Evolutionary conservation across 1,284 basidiomycete species (phyloP), one percentile per base, ranked within the genome.

Genomic region (Rhizoctonia solani): DNA sequence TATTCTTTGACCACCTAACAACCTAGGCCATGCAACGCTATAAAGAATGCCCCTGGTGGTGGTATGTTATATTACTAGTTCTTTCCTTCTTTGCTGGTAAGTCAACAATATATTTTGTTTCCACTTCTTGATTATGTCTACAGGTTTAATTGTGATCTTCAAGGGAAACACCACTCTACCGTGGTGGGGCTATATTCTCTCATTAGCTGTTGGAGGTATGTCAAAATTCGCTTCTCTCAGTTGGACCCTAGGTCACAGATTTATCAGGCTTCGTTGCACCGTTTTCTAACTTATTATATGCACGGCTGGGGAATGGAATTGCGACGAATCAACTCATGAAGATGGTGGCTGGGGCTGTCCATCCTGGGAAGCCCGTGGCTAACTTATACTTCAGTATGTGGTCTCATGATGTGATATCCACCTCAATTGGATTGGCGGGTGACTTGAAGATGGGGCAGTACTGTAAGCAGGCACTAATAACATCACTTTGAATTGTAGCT

Each of bases 391-490:
- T 85, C 25, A 69, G 72, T 11, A 70, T 75, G 69, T 69, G 83
- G 75, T 42, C 67, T 16, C 52, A 86, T 70, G 84, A 85, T 70
- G 81, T 85, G 42, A 77, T 86, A 2, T 73, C 77, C 0, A 82
- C 80, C n/a, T 83, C 82, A 3, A 81, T 86, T 67, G 73, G 75
- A 58, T 75, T 86, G 69, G 80, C 82, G 29, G 74, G 81, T 69
- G 82, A 90, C 73, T 79, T 91, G 54, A 91, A 91, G 77, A 80
- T 91, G 69, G 88, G 87, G 1, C 88, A 90, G 73, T 90, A 91
- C 76, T 76, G 69, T 69, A 44, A 52, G 68, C 55, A 4, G 47
- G 9, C 29, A 19, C 5, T 3, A 30, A 47, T 19, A 23, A 30
- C 14, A 29, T 8, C 23, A 14, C 13, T 32, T 50, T 9, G 11